phyloP scores from a whole-genome alignment of 805 yeast genomes.

The Saccharomycodes ludwigii region DNA sequence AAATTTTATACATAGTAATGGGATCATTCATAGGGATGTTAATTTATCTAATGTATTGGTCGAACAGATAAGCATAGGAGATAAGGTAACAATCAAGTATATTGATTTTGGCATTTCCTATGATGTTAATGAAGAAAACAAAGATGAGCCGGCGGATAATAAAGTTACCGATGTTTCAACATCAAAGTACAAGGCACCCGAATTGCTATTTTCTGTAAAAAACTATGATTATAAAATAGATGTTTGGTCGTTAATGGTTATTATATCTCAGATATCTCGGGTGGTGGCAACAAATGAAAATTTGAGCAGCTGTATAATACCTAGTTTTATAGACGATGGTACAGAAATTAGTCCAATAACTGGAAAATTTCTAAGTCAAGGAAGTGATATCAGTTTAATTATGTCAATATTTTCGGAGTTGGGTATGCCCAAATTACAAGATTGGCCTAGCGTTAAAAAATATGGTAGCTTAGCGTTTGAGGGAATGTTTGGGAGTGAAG shows the following conservation, averaged over 20 bases:
- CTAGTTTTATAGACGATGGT: background rate
- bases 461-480: constrained; percentile 20
- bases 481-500: constrained; percentile 22
- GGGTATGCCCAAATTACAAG: constrained; percentile 44
- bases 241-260: constrained; percentile 59
- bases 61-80: constrained; percentile 24
- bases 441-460: constrained; percentile 29
- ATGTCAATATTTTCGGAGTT: constrained; percentile 41
- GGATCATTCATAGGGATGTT: constrained; percentile 87
- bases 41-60: constrained; percentile 91
- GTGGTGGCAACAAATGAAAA: too few relatives aligned
- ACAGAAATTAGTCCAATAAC: background rate
- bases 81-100: constrained; percentile 11
- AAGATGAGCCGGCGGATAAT: constrained; percentile 16
- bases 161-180: constrained; percentile 46
- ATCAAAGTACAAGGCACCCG: constrained; percentile 66
- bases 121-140: constrained; percentile 15
- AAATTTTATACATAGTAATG: constrained; percentile 72
- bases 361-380: constrained; percentile 9
- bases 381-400: constrained; percentile 51
- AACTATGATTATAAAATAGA: constrained; percentile 48
- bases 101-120: constrained; percentile 65
- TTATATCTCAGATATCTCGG: constrained; percentile 42
- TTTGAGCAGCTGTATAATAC: too few relatives aligned
- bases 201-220: constrained; percentile 47